Percentiles rank a stretch among this genome's conserved stretches.
phyloP scores from a whole-genome alignment of 106 monocot genomes.

The Dendrobium catenatum region DNA sequence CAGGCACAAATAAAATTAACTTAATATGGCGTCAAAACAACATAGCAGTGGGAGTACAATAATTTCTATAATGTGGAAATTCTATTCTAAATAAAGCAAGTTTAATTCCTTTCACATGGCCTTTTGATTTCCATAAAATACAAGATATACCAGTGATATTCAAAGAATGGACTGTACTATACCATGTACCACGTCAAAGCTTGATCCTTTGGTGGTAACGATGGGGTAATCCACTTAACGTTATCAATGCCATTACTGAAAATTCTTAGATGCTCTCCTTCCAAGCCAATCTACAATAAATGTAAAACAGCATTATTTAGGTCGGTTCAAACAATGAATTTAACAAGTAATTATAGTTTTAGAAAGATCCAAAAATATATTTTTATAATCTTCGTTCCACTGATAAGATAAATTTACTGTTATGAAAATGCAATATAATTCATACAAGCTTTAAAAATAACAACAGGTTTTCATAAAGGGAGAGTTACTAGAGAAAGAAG shows the following conservation, averaged over 20 bases:
- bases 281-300: constrained; percentile 62
- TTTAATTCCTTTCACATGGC: not conserved
- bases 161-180: constrained; percentile 5
- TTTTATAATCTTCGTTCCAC: not conserved
- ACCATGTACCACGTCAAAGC: constrained; percentile 98
- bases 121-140: not conserved
- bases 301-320: not conserved
- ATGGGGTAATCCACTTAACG: constrained; percentile 45
- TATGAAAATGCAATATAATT: not conserved
- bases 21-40: not conserved
- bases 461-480: not conserved
- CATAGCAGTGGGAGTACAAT: not conserved
- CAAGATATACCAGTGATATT: not conserved
- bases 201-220: constrained; percentile 61
- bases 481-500: not conserved
- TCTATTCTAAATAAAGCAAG: not conserved
- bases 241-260: constrained; percentile 32
- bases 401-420: not conserved
- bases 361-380: not conserved
- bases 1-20: not conserved
- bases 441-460: not conserved
- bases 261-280: constrained; percentile 63
- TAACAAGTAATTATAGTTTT: not conserved
- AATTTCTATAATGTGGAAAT: not conserved
- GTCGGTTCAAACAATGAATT: not conserved